A percentile compares a stretch with the other conserved stretches of the same genome.
Evolutionary conservation across 768 basidiomycete species (phyloP).

Genomic region (Lactarius sp.): DNA sequence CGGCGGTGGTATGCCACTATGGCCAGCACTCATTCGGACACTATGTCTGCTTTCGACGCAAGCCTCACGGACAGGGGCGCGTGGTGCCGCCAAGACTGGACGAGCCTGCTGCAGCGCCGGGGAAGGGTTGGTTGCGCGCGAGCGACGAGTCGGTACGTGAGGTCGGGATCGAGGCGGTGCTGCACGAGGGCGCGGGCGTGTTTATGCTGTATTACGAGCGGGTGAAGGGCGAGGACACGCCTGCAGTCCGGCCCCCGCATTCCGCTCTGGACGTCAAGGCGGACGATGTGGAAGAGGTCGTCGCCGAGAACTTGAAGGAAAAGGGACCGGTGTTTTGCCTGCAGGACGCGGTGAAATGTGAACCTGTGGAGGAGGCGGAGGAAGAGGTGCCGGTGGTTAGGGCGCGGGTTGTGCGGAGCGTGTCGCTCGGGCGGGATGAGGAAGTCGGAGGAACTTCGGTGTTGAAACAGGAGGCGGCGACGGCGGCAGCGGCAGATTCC

Average conservation of each 20-base stretch:
- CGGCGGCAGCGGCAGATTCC: background rate
- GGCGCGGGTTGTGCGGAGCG: conserved; percentile 27
- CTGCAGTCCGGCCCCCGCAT: background rate
- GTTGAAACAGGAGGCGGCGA: conserved; percentile 8
- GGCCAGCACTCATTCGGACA: conserved; percentile 93
- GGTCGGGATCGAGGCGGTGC: conserved; percentile 67
- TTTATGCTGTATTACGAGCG: conserved; percentile 97
- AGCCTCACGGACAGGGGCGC: conserved; percentile 52
- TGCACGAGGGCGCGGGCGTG: conserved; percentile 66
- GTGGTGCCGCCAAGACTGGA: conserved; percentile 40
- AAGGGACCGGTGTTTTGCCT: conserved; percentile 1
- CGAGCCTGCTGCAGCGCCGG: conserved; percentile 38
- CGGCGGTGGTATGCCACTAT: conserved; percentile 87
- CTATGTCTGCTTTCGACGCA: conserved; percentile 87
- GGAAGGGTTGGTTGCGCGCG: conserved; percentile 80
- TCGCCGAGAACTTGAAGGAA: conserved; percentile 41
- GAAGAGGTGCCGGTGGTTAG: background rate
- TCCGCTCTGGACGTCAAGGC: conserved; percentile 44
- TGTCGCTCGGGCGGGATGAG: conserved; percentile 23
- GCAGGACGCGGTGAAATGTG: conserved; percentile 5
- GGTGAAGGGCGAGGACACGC: conserved; percentile 29
- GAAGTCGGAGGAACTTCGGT: background rate
- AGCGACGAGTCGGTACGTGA: conserved; percentile 81
- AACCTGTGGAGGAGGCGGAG: background rate
- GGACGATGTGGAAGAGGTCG: conserved; percentile 47